Percentiles rank a stretch among this genome's conserved stretches.
These are phyloP conservation scores for Pseudonectria buxi DNA, from an alignment of 2,329 filamentous ascomycete species.

Conservation along the genomic window DNA sequence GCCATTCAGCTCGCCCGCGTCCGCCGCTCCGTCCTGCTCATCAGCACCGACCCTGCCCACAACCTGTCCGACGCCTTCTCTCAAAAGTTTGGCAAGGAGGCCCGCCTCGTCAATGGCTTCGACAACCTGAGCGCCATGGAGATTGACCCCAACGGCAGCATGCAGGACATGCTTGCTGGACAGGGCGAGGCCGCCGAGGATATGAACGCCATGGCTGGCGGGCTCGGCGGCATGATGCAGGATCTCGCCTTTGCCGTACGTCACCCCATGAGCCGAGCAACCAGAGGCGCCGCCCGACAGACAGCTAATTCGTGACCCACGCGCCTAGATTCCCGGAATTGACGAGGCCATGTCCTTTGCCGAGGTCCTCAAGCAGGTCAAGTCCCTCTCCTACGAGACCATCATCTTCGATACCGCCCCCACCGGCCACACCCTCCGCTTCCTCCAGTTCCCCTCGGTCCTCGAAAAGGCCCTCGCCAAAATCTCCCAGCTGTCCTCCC, in stretches of 20 bases:
- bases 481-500: constrained; percentile 83
- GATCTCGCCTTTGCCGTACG: constrained; percentile 89
- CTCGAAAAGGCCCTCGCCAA: constrained; percentile 98
- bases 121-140: constrained; percentile 96
- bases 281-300: too few species aligned
- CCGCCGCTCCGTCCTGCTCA: constrained; percentile 91
- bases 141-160: constrained; percentile 96
- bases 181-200: constrained; percentile 65
- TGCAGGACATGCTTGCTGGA: constrained; percentile 84
- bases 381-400: constrained; percentile 95
- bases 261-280: constrained; percentile 12
- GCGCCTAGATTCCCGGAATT: constrained; percentile 80
- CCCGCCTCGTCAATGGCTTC: constrained; percentile 84
- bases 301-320: constrained; percentile 1
- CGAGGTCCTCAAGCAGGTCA: constrained; percentile 98
- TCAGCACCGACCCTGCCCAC: constrained; percentile 96
- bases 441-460: constrained; percentile 95
- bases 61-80: constrained; percentile 97
- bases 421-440: constrained; percentile 94
- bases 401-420: constrained; percentile 99
- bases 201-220: constrained; percentile 61
- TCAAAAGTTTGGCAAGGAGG: constrained; percentile 99
- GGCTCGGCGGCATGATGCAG: constrained; percentile 95
- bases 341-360: constrained; percentile 99
- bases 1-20: constrained; percentile 95